A percentile compares a stretch with the other conserved stretches of the same genome.
phyloP scores from a whole-genome alignment of 2,329 filamentous ascomycete genomes.

The Xylariaceae sp. region DNA sequence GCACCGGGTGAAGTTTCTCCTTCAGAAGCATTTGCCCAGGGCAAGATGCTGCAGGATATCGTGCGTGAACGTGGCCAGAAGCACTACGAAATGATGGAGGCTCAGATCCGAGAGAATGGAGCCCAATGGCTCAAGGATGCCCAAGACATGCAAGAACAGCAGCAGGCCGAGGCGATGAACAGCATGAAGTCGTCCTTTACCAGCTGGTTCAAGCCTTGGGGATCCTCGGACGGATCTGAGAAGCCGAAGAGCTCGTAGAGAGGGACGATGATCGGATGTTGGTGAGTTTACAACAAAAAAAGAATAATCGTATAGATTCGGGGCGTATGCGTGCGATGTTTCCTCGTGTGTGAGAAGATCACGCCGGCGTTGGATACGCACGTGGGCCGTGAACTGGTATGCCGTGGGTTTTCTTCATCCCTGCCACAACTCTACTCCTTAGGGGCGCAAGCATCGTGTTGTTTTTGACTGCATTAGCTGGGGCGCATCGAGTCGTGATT shows the following conservation, averaged over 20 bases:
- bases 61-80: conserved; percentile 86
- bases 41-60: conserved; percentile 96
- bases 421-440: conserved; percentile 18
- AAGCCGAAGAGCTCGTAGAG: conserved; percentile 19
- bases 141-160: conserved; percentile 79
- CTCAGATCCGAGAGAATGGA: conserved; percentile 86
- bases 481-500: conserved; percentile 5
- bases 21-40: conserved; percentile 74
- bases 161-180: conserved; percentile 84
- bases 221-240: conserved; percentile 14
- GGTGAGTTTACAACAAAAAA: neutral
- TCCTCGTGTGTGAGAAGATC: conserved; percentile 8
- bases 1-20: conserved; percentile 64
- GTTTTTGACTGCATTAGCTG: conserved; percentile 9
- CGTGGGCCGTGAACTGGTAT: neutral
- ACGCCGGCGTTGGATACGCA: conserved; percentile 8
- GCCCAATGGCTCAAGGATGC: conserved; percentile 96
- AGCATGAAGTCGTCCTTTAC: conserved; percentile 79
- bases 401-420: neutral
- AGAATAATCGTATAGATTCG: conserved; percentile 9
- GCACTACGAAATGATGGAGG: conserved; percentile 84
- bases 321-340: neutral
- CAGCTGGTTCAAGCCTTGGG: conserved; percentile 43
- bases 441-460: conserved; percentile 6
- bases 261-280: conserved; percentile 1